phyloP scores from a whole-genome alignment of 1,284 basidiomycete species.

The Irpex sp. region DNA sequence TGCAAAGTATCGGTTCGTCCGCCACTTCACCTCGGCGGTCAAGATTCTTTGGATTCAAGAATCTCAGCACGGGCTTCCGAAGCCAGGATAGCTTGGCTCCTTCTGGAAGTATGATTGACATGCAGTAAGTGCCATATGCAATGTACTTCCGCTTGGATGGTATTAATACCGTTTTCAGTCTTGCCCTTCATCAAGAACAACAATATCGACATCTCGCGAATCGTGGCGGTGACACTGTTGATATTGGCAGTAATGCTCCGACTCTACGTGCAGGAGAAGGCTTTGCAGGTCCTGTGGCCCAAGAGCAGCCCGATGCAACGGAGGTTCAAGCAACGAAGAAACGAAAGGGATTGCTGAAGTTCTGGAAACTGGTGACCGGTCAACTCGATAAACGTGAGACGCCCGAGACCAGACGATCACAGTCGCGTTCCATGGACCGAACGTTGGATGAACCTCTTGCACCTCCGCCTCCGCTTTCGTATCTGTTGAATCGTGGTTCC shows the following conservation, averaged over 20 bases:
- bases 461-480: slow-evolving; percentile 83
- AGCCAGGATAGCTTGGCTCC: slow-evolving; percentile 76
- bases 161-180: slow-evolving; percentile 35
- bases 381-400: slow-evolving; percentile 38
- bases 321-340: slow-evolving; percentile 52
- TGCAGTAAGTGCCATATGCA: slow-evolving; percentile 71
- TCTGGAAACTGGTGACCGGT: slow-evolving; percentile 78
- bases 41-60: slow-evolving; percentile 81
- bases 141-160: slow-evolving; percentile 1
- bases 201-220: slow-evolving; percentile 27
- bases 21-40: slow-evolving; percentile 61
- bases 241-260: slow-evolving; percentile 35
- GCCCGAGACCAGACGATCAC: slow-evolving; percentile 23
- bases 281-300: slow-evolving; percentile 28
- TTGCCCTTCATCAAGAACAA: slow-evolving; percentile 70
- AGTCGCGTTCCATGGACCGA: slow-evolving; percentile 39
- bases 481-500: slow-evolving; percentile 59
- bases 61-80: slow-evolving; percentile 69
- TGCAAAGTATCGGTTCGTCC: slow-evolving; percentile 60
- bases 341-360: slow-evolving; percentile 77
- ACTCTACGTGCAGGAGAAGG: slow-evolving; percentile 49
- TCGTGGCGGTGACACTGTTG: slow-evolving; percentile 30
- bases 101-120: slow-evolving; percentile 88
- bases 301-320: slow-evolving; percentile 16
- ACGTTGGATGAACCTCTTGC: slow-evolving; percentile 73